Conservation (phyloP, 345 rosid genomes). For the Sonneratia caseolaris region DNA sequence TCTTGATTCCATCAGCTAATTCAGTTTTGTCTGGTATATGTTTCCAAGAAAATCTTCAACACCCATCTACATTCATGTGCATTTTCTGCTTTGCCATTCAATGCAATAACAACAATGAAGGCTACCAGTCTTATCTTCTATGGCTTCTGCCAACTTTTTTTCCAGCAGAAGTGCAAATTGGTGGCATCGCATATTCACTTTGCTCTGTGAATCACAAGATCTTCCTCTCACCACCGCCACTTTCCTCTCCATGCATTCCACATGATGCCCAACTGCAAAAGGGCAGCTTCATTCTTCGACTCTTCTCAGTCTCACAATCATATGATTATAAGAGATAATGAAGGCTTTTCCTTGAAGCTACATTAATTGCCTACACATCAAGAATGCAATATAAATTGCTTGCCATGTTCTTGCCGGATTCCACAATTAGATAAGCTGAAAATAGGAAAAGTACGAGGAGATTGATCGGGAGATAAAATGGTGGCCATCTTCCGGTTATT, state of each 20-base stretch:
- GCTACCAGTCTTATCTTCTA: neutral
- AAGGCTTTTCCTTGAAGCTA: neutral
- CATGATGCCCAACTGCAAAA: conserved; percentile 9
- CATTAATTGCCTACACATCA: neutral
- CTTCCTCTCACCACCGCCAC: neutral
- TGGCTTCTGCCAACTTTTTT: neutral
- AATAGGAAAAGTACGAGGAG: neutral
- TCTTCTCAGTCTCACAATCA: neutral
- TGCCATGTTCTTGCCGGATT: neutral
- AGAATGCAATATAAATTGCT: conserved; percentile 3
- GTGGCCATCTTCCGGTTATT: neutral
- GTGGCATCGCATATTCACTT: neutral
- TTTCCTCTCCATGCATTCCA: neutral
- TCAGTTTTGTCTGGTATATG: neutral
- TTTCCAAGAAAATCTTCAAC: neutral
- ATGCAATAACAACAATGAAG: neutral
- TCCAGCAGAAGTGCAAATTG: neutral
- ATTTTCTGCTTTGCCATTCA: neutral
- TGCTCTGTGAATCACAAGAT: neutral
- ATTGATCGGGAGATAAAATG: conserved; percentile 1
- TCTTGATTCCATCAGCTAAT: neutral
- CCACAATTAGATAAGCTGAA: neutral
- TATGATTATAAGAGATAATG: neutral
- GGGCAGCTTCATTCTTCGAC: neutral
- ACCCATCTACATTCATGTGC: neutral